A percentile compares a stretch with the other conserved stretches of the same genome.
Conservation (phyloP, 768 basidiomycete species). For the Russula ochroleuca region DNA sequence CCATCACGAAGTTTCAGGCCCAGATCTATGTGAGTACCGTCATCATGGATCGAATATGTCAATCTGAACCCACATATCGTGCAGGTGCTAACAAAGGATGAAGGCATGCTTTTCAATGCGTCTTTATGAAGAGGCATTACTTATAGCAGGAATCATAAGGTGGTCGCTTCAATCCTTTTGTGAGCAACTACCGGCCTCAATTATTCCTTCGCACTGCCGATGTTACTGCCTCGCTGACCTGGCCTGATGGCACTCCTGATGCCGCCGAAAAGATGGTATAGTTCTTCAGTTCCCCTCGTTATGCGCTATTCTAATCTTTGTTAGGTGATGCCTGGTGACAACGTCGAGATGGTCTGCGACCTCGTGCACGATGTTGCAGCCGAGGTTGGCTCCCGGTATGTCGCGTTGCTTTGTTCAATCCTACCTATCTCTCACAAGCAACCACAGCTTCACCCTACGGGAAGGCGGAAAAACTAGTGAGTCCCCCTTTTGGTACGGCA, state of each 20-base stretch:
- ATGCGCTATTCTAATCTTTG: conserved; percentile 9
- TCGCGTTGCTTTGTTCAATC: background rate
- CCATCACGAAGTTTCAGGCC: conserved; percentile 92
- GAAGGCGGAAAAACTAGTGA: conserved; percentile 91
- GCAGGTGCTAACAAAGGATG: conserved; percentile 84
- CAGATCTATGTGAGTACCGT: conserved; percentile 69
- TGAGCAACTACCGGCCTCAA: conserved; percentile 91
- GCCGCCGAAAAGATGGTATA: conserved; percentile 83
- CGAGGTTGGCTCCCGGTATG: conserved; percentile 76
- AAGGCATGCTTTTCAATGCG: conserved; percentile 40
- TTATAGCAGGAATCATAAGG: conserved; percentile 32
- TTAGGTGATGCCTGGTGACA: conserved; percentile 96
- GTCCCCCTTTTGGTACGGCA: conserved; percentile 32
- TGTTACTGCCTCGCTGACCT: conserved; percentile 77
- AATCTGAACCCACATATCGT: conserved; percentile 5
- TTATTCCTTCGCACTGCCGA: conserved; percentile 95
- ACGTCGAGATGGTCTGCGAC: conserved; percentile 85
- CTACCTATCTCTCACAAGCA: conserved; percentile 13
- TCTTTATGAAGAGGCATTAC: conserved; percentile 2
- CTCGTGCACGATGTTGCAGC: conserved; percentile 83
- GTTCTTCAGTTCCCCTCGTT: conserved; percentile 1
- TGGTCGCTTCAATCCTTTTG: conserved; percentile 88
- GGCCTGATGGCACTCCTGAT: conserved; percentile 80
- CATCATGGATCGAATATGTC: background rate
- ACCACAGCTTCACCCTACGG: conserved; percentile 73